Conservation (phyloP, 306 rosid species). For the Cucumis sativus region Cucumber_9930_V3 NC_026660.2:1130001-1130500, state of each 20-base stretch:
- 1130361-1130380: background rate
- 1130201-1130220: too few relatives aligned
- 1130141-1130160: background rate
- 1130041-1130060: background rate
- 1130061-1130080: background rate
- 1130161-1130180: background rate
- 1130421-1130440: constrained; percentile 48
- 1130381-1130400: background rate
- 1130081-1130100: background rate
- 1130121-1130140: background rate
- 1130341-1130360: background rate
- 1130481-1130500: constrained; percentile 67
- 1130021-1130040: background rate
- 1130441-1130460: constrained; percentile 85
- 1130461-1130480: constrained; percentile 78
- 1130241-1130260: background rate
- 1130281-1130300: background rate
- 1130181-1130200: background rate
- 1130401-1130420: background rate
- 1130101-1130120: background rate
- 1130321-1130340: background rate
- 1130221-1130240: background rate
- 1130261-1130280: background rate
- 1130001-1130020: background rate
- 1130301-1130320: background rate